phyloP scores from a whole-genome alignment of 2,329 filamentous ascomycete genomes.

The Fusarium oxysporum region DNA sequence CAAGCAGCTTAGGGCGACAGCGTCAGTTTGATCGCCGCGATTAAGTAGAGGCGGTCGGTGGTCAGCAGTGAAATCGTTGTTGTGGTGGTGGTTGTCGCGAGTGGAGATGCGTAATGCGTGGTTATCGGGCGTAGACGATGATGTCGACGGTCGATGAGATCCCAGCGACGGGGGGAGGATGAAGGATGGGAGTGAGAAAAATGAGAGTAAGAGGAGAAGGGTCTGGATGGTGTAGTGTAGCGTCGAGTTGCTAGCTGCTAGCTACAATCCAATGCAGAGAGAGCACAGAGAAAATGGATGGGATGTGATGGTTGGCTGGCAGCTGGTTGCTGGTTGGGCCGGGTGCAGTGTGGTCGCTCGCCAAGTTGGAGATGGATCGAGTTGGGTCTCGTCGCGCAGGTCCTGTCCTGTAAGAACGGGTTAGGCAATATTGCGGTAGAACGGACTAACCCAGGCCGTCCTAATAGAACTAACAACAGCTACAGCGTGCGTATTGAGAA shows the following conservation, averaged over 20 bases:
- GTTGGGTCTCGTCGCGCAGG: constrained; percentile 33
- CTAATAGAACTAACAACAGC: constrained; percentile 9
- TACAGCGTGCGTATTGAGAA: constrained; percentile 1
- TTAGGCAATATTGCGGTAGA: constrained; percentile 1
- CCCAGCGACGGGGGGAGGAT: constrained; percentile 15
- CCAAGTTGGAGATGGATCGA: constrained; percentile 41
- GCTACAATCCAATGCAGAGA: constrained; percentile 26
- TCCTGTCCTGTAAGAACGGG: constrained; percentile 7
- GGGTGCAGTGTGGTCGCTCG: constrained; percentile 42
- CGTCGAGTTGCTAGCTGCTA: constrained; percentile 29
- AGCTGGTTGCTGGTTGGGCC: constrained; percentile 35
- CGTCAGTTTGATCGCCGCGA: constrained; percentile 24
- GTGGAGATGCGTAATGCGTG: constrained; percentile 35
- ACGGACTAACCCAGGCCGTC: constrained; percentile 23
- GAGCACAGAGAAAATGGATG: constrained; percentile 12
- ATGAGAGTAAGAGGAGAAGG: constrained; percentile 34
- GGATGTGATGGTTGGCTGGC: constrained; percentile 26
- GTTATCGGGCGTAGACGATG: constrained; percentile 37
- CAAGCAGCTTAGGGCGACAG: constrained; percentile 39
- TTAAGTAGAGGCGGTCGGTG: constrained; percentile 18
- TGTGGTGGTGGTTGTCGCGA: constrained; percentile 24
- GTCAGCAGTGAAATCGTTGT: constrained; percentile 34
- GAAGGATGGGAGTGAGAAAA: constrained; percentile 28
- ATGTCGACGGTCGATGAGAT: constrained; percentile 38
- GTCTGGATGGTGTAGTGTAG: constrained; percentile 21